Base-by-base conservation (phyloP, 2,329 filamentous ascomycete species). In the Alternaria rosae region DNA sequence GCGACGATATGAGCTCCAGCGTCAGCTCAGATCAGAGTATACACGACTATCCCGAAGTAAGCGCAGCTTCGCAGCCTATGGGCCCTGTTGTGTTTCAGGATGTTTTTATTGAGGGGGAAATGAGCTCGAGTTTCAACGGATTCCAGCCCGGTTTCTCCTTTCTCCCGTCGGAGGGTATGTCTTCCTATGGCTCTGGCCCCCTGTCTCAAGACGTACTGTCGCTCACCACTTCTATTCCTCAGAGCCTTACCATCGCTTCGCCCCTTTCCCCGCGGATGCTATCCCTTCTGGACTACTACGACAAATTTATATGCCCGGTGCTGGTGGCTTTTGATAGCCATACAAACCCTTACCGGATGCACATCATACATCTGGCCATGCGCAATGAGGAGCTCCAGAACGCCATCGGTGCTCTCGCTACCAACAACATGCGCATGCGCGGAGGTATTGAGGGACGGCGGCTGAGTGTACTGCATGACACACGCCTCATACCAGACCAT, bases 241-340 rank as follows among this genome's bases (percentile, higher is more conserved):
- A 76, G 79, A 82, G 68, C 80, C 82, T 74, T 83, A 80, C 72
- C 82, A 80, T 71, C 85, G 85, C 82, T 83, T 83, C 75, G 80
- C 82, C 84, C 70, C 82, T 92, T 71, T 89, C 92, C 63, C 88
- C 90, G 61, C 91, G 93, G 75, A 91, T 97, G 83, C 90, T 91
- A 68, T 96, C 91, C 80, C 90, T 97, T 75, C 91, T 97, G 83
- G 91, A 96, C 76, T 97, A 97, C 80, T 97, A 97, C 80, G 91
- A 94, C 75, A 93, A 93, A 78, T 92, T 92, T 74, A 94, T 98
- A 82, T 95, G 93, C 69, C 92, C 92, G 6, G 92, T 93, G 61
- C 92, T 97, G 80, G 93, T 97, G 53, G 92, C 93, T 69, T 93
- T 97, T 77, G 94, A 98, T 76, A 90, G 90, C 11, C 91, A 92